Base-by-base conservation (phyloP, 139 green algal genomes). In the Gonium pectorale region DNA sequence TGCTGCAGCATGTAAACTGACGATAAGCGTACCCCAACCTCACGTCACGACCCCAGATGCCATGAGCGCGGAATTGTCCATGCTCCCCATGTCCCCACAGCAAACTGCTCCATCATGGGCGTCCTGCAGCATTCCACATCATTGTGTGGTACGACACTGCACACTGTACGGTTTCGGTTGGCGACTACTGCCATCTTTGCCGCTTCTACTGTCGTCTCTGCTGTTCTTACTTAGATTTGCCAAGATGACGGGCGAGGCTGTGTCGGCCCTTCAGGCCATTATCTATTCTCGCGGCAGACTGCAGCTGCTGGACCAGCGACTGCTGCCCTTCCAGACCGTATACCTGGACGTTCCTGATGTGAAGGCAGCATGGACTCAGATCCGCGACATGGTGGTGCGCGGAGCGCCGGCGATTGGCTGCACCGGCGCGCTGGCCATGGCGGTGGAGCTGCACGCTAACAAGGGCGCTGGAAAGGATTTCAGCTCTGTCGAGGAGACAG, bases 381-480 rank as follows among this genome's bases (percentile, higher is more conserved):
- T 97, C 81, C 91, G 93, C 37, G 95, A 98, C 62, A 99, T 99
- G 97, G 95, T 94, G 0, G 97, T 99, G 31, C 92, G 97, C 22
- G 97, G 97, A 1, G 97, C 97, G 13, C 97, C 97, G 0, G 97
- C 97, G 4, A 99, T 99, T 40, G 97, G 95, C 54, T 95, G 98
- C 44, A 91, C 97, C 8, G 97, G 93, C 9, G 96, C 94, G 0
- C 90, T 98, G 3, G 87, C 92, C 1, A 79, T 97, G 26, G 95
- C 95, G 11, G 92, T 92, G 21, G 93, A 97, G 41, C 89, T 97
- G 37, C 62, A 87, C 2, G 85, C 79, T 8, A 79, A 87, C 60
- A 90, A 90, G 79, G 60, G 3, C 35, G 62, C 26, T 31, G 87
- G 87, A 5, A 60, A 59, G 6, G 60, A 17, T 0, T 90, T 90